Evolutionary conservation across 1,139 yeast species (phyloP).

Genomic region (Torulaspora pretoriensis): DNA sequence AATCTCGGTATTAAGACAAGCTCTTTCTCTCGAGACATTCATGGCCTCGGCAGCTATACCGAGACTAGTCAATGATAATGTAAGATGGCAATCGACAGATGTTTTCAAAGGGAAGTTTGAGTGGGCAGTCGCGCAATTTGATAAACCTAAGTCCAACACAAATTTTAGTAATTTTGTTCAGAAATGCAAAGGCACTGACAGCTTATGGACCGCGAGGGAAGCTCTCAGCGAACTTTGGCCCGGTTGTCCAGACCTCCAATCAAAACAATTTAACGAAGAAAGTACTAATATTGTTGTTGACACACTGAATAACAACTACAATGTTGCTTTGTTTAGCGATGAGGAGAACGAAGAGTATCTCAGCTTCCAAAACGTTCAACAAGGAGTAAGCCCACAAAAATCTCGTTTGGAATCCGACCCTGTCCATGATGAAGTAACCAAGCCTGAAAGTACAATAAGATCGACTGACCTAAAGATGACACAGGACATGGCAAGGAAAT

Average conservation of each 20-base stretch:
- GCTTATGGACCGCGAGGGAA: conserved; percentile 25
- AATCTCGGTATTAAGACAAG: conserved; percentile 50
- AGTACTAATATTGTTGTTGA: conserved; percentile 6
- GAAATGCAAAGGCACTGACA: conserved; percentile 11
- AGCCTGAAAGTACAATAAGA: neutral
- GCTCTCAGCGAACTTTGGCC: conserved; percentile 32
- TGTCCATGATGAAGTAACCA: neutral
- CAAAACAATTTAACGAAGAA: neutral
- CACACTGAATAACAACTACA: conserved; percentile 12
- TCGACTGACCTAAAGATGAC: conserved; percentile 25
- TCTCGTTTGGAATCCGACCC: conserved; percentile 13
- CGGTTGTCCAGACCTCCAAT: conserved; percentile 15
- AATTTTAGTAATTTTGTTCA: conserved; percentile 20
- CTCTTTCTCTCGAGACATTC: conserved; percentile 39
- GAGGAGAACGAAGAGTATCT: conserved; percentile 18
- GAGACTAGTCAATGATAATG: conserved; percentile 12
- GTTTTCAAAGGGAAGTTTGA: conserved; percentile 38
- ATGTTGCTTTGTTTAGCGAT: conserved; percentile 16
- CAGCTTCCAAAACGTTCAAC: conserved; percentile 8
- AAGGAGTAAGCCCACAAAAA: conserved; percentile 18
- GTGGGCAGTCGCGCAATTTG: conserved; percentile 20
- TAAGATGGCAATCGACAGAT: conserved; percentile 42
- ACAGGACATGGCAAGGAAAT: conserved; percentile 23
- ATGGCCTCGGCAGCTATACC: conserved; percentile 20
- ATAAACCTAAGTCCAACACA: neutral